A percentile compares a stretch with the other conserved stretches of the same genome.
phyloP scores from a whole-genome alignment of 1,139 yeast species.

The Hanseniaspora uvarum region DNA sequence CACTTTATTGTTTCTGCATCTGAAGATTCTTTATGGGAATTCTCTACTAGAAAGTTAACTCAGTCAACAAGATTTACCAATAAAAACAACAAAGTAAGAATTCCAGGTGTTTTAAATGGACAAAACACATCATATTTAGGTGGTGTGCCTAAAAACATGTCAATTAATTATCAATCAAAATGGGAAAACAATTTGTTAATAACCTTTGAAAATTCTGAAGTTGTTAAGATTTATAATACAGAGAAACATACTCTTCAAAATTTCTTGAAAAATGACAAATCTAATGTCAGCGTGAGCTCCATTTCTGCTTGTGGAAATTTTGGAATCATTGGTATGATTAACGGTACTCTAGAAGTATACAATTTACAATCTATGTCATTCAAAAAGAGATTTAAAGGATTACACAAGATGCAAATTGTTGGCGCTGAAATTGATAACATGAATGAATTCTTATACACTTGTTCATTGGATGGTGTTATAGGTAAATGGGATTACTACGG shows the following conservation, averaged over 20 bases:
- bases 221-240: constrained; percentile 92
- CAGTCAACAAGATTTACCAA: constrained; percentile 81
- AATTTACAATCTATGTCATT: constrained; percentile 82
- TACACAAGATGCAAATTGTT: constrained; percentile 74
- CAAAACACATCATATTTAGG: constrained; percentile 2
- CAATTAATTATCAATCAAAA: constrained; percentile 70
- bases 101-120: constrained; percentile 22
- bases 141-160: constrained; percentile 33
- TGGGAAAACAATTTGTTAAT: constrained; percentile 88
- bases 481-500: constrained; percentile 80
- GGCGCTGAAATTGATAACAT: constrained; percentile 85
- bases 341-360: constrained; percentile 80
- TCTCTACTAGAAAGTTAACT: constrained; percentile 88
- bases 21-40: constrained; percentile 79
- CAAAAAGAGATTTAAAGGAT: constrained; percentile 46
- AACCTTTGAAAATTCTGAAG: constrained; percentile 71
- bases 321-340: constrained; percentile 81
- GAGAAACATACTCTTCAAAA: constrained; percentile 72
- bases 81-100: constrained; percentile 36
- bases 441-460: constrained; percentile 76
- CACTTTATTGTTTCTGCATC: constrained; percentile 85
- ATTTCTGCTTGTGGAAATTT: constrained; percentile 93
- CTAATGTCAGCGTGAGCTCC: constrained; percentile 68
- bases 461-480: constrained; percentile 80
- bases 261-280: constrained; percentile 62